Evolutionary conservation across 345 rosid species (phyloP).

Genomic region (Durio zibethinus): DNA sequence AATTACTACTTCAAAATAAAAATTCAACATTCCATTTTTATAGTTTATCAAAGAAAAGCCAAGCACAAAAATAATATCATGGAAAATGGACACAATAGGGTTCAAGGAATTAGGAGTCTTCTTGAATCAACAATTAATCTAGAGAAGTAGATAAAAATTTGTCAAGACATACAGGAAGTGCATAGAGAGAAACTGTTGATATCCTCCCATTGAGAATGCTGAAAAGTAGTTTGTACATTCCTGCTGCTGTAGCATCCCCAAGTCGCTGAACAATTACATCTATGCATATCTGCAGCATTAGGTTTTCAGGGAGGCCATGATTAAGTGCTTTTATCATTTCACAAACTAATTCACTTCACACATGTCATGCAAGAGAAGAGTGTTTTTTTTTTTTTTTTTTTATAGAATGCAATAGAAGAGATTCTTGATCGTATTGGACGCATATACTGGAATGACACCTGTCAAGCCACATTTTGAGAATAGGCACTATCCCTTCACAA

Average conservation of each 20-base stretch:
- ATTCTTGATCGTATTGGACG: neutral
- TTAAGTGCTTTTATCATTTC: slow-evolving; percentile 16
- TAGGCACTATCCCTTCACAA: neutral
- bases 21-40: neutral
- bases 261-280: slow-evolving; percentile 91
- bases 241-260: slow-evolving; percentile 95
- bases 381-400: too few relatives aligned
- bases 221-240: slow-evolving; percentile 72
- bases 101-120: neutral
- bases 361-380: neutral
- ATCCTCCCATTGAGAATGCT: slow-evolving; percentile 59
- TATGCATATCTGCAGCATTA: slow-evolving; percentile 65
- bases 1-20: neutral
- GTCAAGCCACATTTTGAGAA: neutral
- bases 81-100: neutral
- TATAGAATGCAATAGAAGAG: neutral
- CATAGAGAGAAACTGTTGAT: slow-evolving; percentile 66
- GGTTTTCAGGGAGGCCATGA: neutral
- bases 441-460: neutral
- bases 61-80: neutral
- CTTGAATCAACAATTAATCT: neutral
- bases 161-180: slow-evolving; percentile 60
- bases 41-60: neutral
- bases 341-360: neutral
- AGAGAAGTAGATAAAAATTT: neutral